Base-by-base conservation (phyloP, 805 yeast genomes). In the Henningerozyma blattae region DNA sequence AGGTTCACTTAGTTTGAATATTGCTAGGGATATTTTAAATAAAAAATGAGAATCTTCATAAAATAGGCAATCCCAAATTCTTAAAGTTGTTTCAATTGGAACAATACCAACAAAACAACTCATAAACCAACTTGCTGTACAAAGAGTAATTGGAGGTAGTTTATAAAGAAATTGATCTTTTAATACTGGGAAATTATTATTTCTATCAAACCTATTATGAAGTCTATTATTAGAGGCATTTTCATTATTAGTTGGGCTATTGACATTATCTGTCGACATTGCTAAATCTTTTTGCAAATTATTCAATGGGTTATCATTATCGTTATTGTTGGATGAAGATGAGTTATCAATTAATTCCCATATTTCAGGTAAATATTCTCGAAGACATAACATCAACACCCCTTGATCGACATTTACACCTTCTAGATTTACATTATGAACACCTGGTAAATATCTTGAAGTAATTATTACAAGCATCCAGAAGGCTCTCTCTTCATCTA, bases 51-150 rank as follows among this genome's bases (percentile, higher is more conserved):
- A 78, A 19, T 85, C 95, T 53, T 89, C 97, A 50, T 81, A 85
- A 65, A 93, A 87, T 32, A 89, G 59, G 41, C 93, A 83, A 57
- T 91, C 98, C 97, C 98, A 89, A 0, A 91, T 77, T 36, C 97
- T 62, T 29, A 91, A 61, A 7, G 85, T 79, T 0, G 93, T 72
- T 50, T 91, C 97, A 16, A 85, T 74, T 0, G 98, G 98, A 18
- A 91, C 58, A 1, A 79, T 75, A 0, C 94, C 95, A 24, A 91
- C 85, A 58, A 82, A 91, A n/a, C 84, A 72, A 47, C 95, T 82
- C 97, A 91, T 89, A 52, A 91, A 91, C 98, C 98, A 91, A 35
- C 94, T 77, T 0, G 95, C 89, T 1, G 97, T 91, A 44, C 94
- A 91, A 30, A 91, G 65, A 1, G 95, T 82, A 4, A 91, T 70